Evolutionary conservation across 2,329 filamentous ascomycete genomes (phyloP).

Genomic region (Neocatenulostroma microsporum): DNA sequence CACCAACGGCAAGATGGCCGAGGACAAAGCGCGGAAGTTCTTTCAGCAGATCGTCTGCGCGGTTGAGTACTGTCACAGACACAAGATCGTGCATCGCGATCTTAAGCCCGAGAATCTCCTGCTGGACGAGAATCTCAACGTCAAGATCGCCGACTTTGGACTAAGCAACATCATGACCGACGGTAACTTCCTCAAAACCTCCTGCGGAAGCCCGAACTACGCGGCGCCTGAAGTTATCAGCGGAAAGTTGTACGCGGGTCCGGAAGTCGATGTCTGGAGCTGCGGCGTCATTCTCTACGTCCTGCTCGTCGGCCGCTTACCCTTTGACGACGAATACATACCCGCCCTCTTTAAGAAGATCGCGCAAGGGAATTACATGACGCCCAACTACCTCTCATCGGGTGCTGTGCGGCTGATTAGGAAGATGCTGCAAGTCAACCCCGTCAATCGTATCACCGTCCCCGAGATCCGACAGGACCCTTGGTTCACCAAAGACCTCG

Average conservation of each 20-base stretch:
- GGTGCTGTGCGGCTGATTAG: conserved; percentile 78
- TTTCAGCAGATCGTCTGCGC: conserved; percentile 99
- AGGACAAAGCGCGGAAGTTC: conserved; percentile 89
- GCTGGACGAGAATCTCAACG: conserved; percentile 89
- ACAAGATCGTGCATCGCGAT: conserved; percentile 98
- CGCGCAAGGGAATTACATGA: conserved; percentile 83
- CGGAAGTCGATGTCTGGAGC: conserved; percentile 98
- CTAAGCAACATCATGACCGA: conserved; percentile 99
- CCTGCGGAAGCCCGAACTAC: conserved; percentile 96
- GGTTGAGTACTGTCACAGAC: conserved; percentile 96
- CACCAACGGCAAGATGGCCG: conserved; percentile 81
- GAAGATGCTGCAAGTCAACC: conserved; percentile 91
- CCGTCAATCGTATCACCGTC: conserved; percentile 87
- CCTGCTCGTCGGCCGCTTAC: conserved; percentile 60
- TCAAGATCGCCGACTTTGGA: conserved; percentile 98
- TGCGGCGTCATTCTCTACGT: conserved; percentile 61
- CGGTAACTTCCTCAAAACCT: conserved; percentile 97
- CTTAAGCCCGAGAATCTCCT: conserved; percentile 95
- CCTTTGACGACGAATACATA: conserved; percentile 98
- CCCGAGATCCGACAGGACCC: conserved; percentile 86
- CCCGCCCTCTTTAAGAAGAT: conserved; percentile 98
- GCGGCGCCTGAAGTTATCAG: conserved; percentile 96
- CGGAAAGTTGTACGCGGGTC: conserved; percentile 92
- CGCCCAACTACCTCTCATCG: conserved; percentile 81
- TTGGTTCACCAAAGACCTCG: conserved; percentile 86